phyloP scores from a whole-genome alignment of 495 filamentous ascomycete species.

The Neurospora hispaniola region DNA sequence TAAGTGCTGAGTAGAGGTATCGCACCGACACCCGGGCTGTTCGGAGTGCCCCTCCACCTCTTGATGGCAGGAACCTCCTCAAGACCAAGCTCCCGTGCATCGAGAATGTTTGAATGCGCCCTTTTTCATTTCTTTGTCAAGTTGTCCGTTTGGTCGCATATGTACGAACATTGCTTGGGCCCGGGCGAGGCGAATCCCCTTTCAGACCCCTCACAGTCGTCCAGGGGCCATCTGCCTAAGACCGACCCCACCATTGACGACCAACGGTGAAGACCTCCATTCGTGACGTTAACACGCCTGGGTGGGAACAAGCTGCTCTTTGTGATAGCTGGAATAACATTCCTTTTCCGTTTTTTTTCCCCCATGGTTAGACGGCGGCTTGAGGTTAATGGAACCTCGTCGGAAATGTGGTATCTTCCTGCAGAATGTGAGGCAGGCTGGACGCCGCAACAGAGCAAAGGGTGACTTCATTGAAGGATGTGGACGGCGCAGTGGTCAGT shows the following conservation, averaged over 20 bases:
- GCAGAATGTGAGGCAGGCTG: background rate
- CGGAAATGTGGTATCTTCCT: background rate
- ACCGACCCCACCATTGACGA: constrained; percentile 12
- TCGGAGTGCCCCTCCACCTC: background rate
- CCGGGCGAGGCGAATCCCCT: background rate
- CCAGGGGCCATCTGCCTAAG: background rate
- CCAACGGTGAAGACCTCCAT: background rate
- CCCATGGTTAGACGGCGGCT: background rate
- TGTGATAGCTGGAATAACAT: constrained; percentile 9
- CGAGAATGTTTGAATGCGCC: background rate
- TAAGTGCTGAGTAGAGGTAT: background rate
- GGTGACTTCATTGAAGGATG: constrained; percentile 15
- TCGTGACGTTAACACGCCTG: constrained; percentile 9
- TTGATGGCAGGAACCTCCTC: background rate
- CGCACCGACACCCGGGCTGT: background rate
- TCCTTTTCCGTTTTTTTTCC: background rate
- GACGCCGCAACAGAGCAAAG: constrained; percentile 2
- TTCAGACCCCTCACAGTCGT: background rate
- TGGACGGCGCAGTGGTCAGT: background rate
- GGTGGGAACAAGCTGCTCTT: constrained; percentile 1
- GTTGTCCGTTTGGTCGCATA: background rate
- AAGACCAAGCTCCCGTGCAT: background rate
- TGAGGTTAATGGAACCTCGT: background rate
- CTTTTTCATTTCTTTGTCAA: background rate
- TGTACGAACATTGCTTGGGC: background rate